phyloP scores from a whole-genome alignment of 2,329 filamentous ascomycete species.

The Dryadomyces quercivorus region DNA sequence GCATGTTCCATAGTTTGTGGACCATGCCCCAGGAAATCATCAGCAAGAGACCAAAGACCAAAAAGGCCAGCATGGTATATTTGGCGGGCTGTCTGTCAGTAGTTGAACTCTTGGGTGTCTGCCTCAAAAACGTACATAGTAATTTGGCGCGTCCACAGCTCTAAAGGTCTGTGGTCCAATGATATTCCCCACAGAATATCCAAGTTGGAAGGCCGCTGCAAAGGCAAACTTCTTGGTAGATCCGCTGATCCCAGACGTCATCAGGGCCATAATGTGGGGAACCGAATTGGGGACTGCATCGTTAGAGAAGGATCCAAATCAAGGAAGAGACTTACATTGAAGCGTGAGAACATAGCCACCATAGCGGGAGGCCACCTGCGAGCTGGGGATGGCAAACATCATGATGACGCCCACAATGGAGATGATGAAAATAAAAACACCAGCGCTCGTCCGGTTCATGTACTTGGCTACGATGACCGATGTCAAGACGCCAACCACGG shows the following conservation, averaged over 20 bases:
- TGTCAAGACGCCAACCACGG: constrained; percentile 45
- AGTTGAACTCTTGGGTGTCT: too few relatives aligned
- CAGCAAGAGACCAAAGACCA: neutral
- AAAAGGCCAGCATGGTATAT: constrained; percentile 1
- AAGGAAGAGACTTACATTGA: constrained; percentile 14
- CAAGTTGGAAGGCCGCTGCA: neutral
- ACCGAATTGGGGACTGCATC: constrained; percentile 25
- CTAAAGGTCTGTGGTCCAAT: constrained; percentile 1
- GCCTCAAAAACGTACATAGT: neutral
- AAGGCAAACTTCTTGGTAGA: constrained; percentile 1
- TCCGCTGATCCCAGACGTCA: constrained; percentile 27
- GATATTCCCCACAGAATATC: constrained; percentile 1
- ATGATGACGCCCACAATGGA: constrained; percentile 1
- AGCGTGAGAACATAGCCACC: constrained; percentile 42
- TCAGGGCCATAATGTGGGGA: constrained; percentile 33
- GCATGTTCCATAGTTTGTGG: neutral
- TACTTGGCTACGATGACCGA: constrained; percentile 21
- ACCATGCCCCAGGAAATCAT: neutral
- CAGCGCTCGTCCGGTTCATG: constrained; percentile 32
- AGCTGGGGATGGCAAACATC: neutral
- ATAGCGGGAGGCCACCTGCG: constrained; percentile 34
- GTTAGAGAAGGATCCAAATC: constrained; percentile 15
- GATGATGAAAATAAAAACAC: constrained; percentile 42
- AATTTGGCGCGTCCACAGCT: neutral
- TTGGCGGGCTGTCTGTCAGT: neutral